Base-by-base conservation (phyloP, 257 asterid genomes). In the Solanum tarijense region DNA sequence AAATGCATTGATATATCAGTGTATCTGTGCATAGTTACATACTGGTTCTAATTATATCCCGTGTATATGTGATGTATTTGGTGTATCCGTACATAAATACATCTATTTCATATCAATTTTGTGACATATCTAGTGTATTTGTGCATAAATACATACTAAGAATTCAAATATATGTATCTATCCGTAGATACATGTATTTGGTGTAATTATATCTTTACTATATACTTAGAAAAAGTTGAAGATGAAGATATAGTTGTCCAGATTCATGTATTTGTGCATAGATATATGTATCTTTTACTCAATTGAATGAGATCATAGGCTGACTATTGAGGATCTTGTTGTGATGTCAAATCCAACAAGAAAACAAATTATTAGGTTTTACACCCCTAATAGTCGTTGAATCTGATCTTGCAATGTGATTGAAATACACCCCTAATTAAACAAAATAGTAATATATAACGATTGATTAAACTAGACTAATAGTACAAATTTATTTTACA, bases 231-330 rank as follows among this genome's bases (percentile, higher is more conserved):
- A 52, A 52, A 18, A 18, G n/a, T 2, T 0, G n/a, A 52, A 18
- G 62, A 52, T 2, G 0, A 52, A 0, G 0, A 52, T 18, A 52
- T 18, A 2, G 9, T 52, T 52, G 1, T 52, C 0, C 4, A 0
- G 4, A 18, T 52, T 16, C n/a, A 52, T 52, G 0, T 52, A 52
- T 6, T 52, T 52, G 23, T 5, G 60, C 21, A 48, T 48, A 48
- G 7, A 48, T 48, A 14, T 48, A 5, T 48, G 20, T 48, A 48
- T 48, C 21, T 48, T 2, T 52, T 52, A 52, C 23, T 52, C 60
- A 6, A 16, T 52, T 52, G 60, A 4, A 52, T 52, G 23, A 52
- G 60, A 52, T 52, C 23, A 52, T 52, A 52, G 3, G 23, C 9
- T 52, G 60, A 52, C 21, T 48, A 48, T 48, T 52, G 4, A 52